Conservation (phyloP, 2,329 filamentous ascomycete species). For the Aspergillus terreus region DNA sequence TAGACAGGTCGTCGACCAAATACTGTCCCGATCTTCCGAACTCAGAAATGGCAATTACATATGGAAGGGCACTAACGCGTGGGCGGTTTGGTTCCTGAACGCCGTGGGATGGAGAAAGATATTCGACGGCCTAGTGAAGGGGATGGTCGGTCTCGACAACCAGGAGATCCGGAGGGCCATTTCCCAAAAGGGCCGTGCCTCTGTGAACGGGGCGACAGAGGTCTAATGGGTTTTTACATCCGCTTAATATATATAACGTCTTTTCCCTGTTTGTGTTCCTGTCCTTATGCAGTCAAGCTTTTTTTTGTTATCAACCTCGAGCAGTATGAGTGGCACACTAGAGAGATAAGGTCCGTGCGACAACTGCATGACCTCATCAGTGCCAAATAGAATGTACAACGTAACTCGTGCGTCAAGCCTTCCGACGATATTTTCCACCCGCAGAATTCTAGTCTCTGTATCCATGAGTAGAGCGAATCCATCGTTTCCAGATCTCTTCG, state of each 20-base stretch:
- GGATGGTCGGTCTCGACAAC: background rate
- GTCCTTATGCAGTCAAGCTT: background rate
- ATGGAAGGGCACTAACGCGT: constrained; percentile 4
- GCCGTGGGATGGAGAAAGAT: background rate
- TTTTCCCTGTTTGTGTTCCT: background rate
- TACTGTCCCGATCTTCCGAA: background rate
- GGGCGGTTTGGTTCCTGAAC: background rate
- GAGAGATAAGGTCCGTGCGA: background rate
- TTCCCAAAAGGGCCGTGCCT: background rate
- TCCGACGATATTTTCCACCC: background rate
- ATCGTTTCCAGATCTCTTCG: background rate
- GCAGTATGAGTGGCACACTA: background rate
- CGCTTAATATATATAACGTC: background rate
- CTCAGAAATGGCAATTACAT: background rate
- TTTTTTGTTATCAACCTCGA: background rate
- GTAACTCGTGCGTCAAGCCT: background rate
- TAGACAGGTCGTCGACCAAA: background rate
- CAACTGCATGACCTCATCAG: background rate
- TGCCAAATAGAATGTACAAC: background rate
- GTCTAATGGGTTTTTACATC: background rate
- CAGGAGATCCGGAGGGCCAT: background rate
- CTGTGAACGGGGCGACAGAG: background rate
- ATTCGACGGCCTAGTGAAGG: background rate
- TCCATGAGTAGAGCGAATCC: background rate
- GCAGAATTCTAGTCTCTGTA: background rate